These are phyloP conservation scores for Fusarium keratoplasticum DNA, from an alignment of 2,329 filamentous ascomycete genomes.

Conservation along the genomic window DNA sequence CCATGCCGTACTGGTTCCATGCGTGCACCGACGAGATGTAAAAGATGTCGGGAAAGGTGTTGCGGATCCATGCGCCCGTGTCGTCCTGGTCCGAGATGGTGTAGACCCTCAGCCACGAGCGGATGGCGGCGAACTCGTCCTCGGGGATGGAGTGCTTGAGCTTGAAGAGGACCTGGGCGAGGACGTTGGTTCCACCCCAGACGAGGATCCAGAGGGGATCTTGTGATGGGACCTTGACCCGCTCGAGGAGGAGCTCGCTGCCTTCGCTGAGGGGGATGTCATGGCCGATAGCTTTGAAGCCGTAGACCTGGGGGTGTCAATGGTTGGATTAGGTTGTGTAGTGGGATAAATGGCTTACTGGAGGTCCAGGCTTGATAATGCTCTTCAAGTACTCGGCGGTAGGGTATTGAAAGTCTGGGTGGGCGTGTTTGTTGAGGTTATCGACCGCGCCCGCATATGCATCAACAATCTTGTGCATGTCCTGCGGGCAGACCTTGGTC, in stretches of 20 bases:
- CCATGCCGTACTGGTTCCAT: slow-evolving; percentile 65
- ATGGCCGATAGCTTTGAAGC: slow-evolving; percentile 47
- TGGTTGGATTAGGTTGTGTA: not conserved
- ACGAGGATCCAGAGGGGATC: slow-evolving; percentile 63
- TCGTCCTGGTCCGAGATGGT: slow-evolving; percentile 71
- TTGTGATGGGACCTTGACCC: slow-evolving; percentile 33
- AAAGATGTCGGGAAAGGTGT: slow-evolving; percentile 64
- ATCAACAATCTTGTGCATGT: slow-evolving; percentile 57
- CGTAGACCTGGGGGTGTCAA: slow-evolving; percentile 45
- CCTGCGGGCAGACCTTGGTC: slow-evolving; percentile 53
- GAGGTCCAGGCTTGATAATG: slow-evolving; percentile 53
- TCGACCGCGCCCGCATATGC: slow-evolving; percentile 57
- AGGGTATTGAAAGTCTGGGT: slow-evolving; percentile 56
- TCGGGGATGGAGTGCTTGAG: slow-evolving; percentile 43
- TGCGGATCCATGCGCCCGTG: slow-evolving; percentile 66
- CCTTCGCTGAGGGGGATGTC: slow-evolving; percentile 52
- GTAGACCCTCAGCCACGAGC: slow-evolving; percentile 61
- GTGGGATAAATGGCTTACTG: slow-evolving; percentile 31
- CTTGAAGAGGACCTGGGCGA: slow-evolving; percentile 60
- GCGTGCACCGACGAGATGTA: slow-evolving; percentile 68
- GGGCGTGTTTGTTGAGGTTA: slow-evolving; percentile 62
- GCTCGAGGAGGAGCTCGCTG: slow-evolving; percentile 54
- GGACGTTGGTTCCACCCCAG: slow-evolving; percentile 66
- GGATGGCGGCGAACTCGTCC: slow-evolving; percentile 50
- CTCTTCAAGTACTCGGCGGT: slow-evolving; percentile 49